These are phyloP conservation scores for Tylopilus balloui DNA, from an alignment of 768 basidiomycete species.

Conservation along the genomic window DNA sequence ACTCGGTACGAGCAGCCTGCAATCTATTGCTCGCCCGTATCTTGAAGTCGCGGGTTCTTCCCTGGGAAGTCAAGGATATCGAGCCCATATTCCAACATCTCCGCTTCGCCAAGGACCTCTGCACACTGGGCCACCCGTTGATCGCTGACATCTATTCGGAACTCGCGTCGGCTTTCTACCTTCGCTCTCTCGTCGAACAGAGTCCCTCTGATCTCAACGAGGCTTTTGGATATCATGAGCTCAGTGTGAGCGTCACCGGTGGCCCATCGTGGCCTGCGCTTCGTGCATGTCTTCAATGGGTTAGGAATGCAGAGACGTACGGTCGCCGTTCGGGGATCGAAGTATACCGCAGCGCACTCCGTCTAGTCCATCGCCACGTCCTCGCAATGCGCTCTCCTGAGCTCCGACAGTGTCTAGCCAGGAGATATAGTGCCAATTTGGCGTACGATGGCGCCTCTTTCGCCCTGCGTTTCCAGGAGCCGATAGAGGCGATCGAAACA, in stretches of 20 bases:
- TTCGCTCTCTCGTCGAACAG: conserved; percentile 23
- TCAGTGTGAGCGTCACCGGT: conserved; percentile 14
- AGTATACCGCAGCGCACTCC: conserved; percentile 26
- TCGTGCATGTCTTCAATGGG: conserved; percentile 21
- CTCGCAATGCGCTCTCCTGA: conserved; percentile 14
- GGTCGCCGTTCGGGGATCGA: conserved; percentile 28
- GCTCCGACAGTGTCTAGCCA: conserved; percentile 16
- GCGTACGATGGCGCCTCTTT: conserved; percentile 28
- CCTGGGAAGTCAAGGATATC: conserved; percentile 23
- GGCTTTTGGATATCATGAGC: conserved; percentile 24
- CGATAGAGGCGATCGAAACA: conserved; percentile 26
- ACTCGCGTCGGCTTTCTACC: conserved; percentile 20
- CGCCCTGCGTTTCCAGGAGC: conserved; percentile 21
- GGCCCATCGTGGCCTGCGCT: conserved; percentile 18
- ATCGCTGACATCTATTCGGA: conserved; percentile 24
- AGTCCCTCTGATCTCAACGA: conserved; percentile 19
- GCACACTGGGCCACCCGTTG: conserved; percentile 18
- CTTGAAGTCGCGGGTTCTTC: conserved; percentile 20
- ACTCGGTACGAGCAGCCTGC: conserved; percentile 14
- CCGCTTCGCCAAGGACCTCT: conserved; percentile 21
- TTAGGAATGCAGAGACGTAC: conserved; percentile 18
- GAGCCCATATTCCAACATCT: conserved; percentile 27
- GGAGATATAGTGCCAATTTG: conserved; percentile 12
- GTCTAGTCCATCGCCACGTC: conserved; percentile 19
- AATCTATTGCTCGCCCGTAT: conserved; percentile 21